A percentile compares a stretch with the other conserved stretches of the same genome.
Evolutionary conservation across 345 rosid genomes (phyloP).

Genomic region (Nephelium lappaceum): DNA sequence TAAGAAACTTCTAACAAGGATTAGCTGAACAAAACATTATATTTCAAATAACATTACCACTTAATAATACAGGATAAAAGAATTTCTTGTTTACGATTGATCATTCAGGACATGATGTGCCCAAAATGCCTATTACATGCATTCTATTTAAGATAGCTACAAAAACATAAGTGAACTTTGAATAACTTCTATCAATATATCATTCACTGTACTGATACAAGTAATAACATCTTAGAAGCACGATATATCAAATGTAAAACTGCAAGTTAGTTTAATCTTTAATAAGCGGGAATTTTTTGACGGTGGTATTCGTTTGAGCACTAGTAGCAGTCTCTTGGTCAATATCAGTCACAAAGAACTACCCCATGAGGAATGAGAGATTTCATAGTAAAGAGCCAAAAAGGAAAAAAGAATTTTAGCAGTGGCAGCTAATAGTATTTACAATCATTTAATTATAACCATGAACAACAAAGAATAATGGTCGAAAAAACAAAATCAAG

Average conservation of each 20-base stretch:
- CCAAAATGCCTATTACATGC: not conserved
- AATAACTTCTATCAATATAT: no score
- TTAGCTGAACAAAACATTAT: no score
- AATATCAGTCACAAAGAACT: not conserved
- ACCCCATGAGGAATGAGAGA: not conserved
- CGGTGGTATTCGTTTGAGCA: not conserved
- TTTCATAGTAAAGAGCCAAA: not conserved
- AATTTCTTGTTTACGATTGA: no score
- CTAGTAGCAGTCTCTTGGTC: not conserved
- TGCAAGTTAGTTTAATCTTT: not conserved
- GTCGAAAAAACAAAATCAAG: not conserved
- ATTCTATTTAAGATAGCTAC: not conserved
- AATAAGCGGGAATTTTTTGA: not conserved
- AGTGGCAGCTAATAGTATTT: not conserved
- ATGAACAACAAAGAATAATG: not conserved
- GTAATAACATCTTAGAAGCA: not conserved
- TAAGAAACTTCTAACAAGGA: no score
- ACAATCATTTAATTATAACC: not conserved
- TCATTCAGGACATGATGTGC: not conserved
- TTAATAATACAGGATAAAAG: no score
- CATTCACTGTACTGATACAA: not conserved
- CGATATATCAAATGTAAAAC: not conserved
- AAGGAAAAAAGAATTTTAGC: not conserved
- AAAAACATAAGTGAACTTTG: no score
- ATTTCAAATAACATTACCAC: no score